Evolutionary conservation across 2,329 filamentous ascomycete species (phyloP).

Genomic region (Venturiaceae sp.): DNA sequence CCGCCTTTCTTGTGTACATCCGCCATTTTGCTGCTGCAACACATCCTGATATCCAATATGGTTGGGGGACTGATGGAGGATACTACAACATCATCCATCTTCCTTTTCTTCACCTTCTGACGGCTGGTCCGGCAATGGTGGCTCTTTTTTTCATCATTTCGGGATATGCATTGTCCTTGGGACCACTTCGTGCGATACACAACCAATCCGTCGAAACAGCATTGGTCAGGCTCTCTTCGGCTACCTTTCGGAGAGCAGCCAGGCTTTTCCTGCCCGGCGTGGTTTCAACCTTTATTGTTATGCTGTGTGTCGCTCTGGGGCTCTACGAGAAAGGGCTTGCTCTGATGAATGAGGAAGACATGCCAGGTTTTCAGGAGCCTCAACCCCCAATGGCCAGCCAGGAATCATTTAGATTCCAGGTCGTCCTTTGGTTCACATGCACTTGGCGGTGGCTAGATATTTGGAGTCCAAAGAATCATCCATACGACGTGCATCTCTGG

Average conservation of each 20-base stretch:
- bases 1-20: conserved; percentile 10
- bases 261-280: conserved; percentile 7
- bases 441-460: conserved; percentile 21
- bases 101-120: conserved; percentile 10
- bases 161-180: conserved; percentile 33
- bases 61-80: conserved; percentile 7
- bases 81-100: conserved; percentile 12
- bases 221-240: neutral
- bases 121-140: conserved; percentile 35
- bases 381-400: neutral
- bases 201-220: neutral
- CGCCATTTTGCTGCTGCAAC: conserved; percentile 7
- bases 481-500: conserved; percentile 24
- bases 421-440: conserved; percentile 12
- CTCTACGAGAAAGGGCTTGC: conserved; percentile 2
- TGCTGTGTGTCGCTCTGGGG: neutral
- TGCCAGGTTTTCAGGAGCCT: neutral
- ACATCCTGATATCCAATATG: neutral
- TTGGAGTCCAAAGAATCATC: conserved; percentile 4
- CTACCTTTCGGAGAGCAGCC: neutral
- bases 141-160: conserved; percentile 39
- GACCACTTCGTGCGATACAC: neutral
- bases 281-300: conserved; percentile 5
- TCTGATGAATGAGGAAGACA: neutral
- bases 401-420: conserved; percentile 7